Conservation (phyloP, 1,139 yeast species). For the Sugiyamaella paludigena region DNA sequence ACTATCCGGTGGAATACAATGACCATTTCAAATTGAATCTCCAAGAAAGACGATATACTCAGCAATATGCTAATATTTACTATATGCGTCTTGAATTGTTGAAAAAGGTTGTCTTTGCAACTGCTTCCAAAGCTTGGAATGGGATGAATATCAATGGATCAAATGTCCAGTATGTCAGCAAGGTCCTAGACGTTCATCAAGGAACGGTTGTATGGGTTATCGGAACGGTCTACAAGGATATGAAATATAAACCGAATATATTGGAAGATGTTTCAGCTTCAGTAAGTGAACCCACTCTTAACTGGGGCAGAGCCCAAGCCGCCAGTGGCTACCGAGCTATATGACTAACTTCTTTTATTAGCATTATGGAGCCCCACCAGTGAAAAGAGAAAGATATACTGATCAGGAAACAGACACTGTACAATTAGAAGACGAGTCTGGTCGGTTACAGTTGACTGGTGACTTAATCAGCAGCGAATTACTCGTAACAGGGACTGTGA, state of each 20-base stretch:
- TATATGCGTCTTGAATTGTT: conserved; percentile 58
- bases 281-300: conserved; percentile 18
- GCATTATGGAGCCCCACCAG: conserved; percentile 43
- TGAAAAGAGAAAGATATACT: conserved; percentile 45
- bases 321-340: neutral
- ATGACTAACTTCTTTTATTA: conserved; percentile 4
- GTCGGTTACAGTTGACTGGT: conserved; percentile 75
- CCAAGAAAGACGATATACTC: conserved; percentile 52
- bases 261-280: conserved; percentile 68
- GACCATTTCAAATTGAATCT: conserved; percentile 22
- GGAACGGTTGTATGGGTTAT: conserved; percentile 81
- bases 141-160: conserved; percentile 42
- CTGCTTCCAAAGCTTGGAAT: conserved; percentile 52
- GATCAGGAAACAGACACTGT: conserved; percentile 54
- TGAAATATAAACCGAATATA: conserved; percentile 81
- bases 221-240: conserved; percentile 84
- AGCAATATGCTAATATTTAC: conserved; percentile 76
- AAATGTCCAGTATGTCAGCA: conserved; percentile 46
- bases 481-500: conserved; percentile 83
- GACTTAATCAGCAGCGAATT: conserved; percentile 48
- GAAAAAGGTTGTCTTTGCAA: conserved; percentile 52
- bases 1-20: conserved; percentile 19
- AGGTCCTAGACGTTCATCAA: conserved; percentile 72
- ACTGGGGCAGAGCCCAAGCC: neutral
- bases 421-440: conserved; percentile 86